Conservation (phyloP, 139 green algal species). For the Raphidocelis subcapitata region DNA sequence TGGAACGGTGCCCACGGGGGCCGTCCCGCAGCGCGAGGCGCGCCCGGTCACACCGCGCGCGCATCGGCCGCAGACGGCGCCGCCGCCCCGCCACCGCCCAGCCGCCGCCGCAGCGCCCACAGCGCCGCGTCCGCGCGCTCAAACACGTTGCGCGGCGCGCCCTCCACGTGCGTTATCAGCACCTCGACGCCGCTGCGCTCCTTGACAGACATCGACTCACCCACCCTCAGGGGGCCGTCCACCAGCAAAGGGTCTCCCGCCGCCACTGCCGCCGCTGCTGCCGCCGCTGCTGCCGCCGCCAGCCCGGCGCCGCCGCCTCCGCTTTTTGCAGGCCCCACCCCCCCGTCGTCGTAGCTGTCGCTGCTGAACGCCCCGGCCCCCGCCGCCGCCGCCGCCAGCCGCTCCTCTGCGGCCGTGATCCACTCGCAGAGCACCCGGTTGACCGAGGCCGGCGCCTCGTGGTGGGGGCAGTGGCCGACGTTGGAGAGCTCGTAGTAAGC, state of each 20-base stretch:
- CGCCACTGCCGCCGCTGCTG: background rate
- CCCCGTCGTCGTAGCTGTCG: conserved; percentile 13
- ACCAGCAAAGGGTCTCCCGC: background rate
- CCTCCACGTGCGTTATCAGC: conserved; percentile 26
- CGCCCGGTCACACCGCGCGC: too few species aligned
- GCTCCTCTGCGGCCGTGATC: conserved; percentile 6
- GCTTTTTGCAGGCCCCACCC: too few species aligned
- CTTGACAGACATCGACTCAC: background rate
- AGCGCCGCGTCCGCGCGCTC: conserved; percentile 29
- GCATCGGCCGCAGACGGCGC: too few species aligned
- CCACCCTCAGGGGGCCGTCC: background rate
- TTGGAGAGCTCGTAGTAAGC: conserved; percentile 59
- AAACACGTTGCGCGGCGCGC: conserved; percentile 22
- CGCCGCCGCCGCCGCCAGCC: background rate
- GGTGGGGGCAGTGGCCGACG: conserved; percentile 60
- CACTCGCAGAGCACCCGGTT: conserved; percentile 19
- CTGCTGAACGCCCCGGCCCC: conserved; percentile 4
- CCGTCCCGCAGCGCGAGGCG: too few species aligned
- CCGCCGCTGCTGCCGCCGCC: background rate
- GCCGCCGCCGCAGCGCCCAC: conserved; percentile 9
- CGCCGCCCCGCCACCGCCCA: too few species aligned
- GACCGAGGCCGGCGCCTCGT: conserved; percentile 51
- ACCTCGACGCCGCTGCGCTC: conserved; percentile 31
- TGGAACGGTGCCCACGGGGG: too few species aligned
- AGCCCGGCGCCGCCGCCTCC: background rate